A percentile compares a stretch with the other conserved stretches of the same genome.
These are phyloP conservation scores for Monosporascus sp. DNA, from an alignment of 2,329 filamentous ascomycete species.

Conservation along the genomic window DNA sequence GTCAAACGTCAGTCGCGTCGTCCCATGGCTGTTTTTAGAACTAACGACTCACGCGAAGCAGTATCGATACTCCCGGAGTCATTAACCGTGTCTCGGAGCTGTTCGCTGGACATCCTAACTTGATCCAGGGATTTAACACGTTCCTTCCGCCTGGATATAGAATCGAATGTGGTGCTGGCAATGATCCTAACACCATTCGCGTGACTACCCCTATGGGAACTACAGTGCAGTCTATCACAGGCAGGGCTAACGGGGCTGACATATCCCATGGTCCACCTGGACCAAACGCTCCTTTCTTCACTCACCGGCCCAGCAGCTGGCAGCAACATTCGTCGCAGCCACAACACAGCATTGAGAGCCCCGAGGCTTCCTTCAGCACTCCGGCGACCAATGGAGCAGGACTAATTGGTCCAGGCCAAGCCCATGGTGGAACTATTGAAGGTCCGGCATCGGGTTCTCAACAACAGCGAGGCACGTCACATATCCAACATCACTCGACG, in stretches of 20 bases:
- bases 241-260: slow-evolving; percentile 44
- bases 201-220: slow-evolving; percentile 98
- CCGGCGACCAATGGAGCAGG: slow-evolving; percentile 46
- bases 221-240: slow-evolving; percentile 79
- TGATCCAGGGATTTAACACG: slow-evolving; percentile 97
- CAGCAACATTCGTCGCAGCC: slow-evolving; percentile 43
- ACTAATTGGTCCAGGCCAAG: slow-evolving; percentile 40
- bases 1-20: slow-evolving; percentile 67
- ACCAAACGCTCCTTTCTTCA: slow-evolving; percentile 39
- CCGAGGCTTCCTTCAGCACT: slow-evolving; percentile 56
- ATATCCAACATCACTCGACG: slow-evolving; percentile 28
- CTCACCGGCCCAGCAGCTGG: slow-evolving; percentile 48
- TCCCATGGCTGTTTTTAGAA: slow-evolving; percentile 4
- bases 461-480: slow-evolving; percentile 28
- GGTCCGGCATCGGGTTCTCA: slow-evolving; percentile 19
- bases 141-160: slow-evolving; percentile 93
- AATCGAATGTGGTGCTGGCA: slow-evolving; percentile 90
- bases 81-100: slow-evolving; percentile 94
- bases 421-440: slow-evolving; percentile 27
- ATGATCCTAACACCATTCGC: slow-evolving; percentile 91
- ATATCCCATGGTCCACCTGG: slow-evolving; percentile 31
- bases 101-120: slow-evolving; percentile 89
- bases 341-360: slow-evolving; percentile 57
- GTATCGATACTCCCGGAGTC: slow-evolving; percentile 94
- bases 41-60: slow-evolving; percentile 30